Evolutionary conservation across 768 basidiomycete genomes (phyloP), one percentile per base, ranked within the genome.

Genomic region (Trametes sanguinea): DNA sequence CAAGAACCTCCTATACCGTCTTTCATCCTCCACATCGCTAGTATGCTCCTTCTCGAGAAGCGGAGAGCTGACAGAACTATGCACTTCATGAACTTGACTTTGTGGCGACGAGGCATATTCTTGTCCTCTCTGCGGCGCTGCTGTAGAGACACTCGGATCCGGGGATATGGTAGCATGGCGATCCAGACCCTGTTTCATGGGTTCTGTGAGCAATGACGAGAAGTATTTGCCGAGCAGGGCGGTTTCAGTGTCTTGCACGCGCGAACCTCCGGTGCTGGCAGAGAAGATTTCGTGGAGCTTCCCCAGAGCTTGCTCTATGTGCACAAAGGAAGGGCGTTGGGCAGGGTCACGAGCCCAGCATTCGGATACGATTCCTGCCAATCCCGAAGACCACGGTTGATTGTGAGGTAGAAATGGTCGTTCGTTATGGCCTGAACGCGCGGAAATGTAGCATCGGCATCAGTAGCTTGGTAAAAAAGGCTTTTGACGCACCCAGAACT

Each of bases 1-100:
- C 50, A 88, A 73, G 57, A 88, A 74, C 61, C 88, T 76, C 33
- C 91, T 76, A 70, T 92, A 94, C 61, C 84, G 78, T 62, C 85
- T 76, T 74, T 93, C 92, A 60, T 88, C 80, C 64, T 77, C 77
- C 45, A 76, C 64, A 62, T 16, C 77, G 75, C 50, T 7, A 7
- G 8, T 13, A 39, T 39, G 39, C 39, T 39, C 39, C 8, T 39
- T 13, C 39, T 7, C 7, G 39, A 13, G 39, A 7, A 39, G 22
- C 22, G 22, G 22, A 22, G 22, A 22, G 22, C 22, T 22, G 22
- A 22, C 22, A 22, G 22, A 22, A 22, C 22, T 22, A 22, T 22
- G 22, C 22, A 22, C 22, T 22, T 22, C 22, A 22, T 22, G 22
- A 22, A 1, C 1, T 22, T 22, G 22, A 22, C 22, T 22, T 22